phyloP scores from a whole-genome alignment of 345 rosid species.

The Noccaea bulbosa region DNA sequence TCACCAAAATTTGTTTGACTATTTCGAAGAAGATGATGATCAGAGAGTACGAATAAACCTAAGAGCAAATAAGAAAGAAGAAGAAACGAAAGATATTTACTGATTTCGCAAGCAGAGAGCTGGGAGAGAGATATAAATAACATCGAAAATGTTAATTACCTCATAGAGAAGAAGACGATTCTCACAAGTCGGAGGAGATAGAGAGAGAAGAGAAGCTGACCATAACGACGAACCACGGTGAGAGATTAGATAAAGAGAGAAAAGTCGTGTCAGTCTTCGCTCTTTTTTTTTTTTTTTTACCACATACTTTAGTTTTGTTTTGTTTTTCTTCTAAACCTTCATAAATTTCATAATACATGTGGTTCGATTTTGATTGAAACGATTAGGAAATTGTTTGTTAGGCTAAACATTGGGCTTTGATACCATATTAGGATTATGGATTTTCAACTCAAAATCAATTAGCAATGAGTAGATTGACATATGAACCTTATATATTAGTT shows the following conservation, averaged over 20 bases:
- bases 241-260: neutral
- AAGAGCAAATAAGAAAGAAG: neutral
- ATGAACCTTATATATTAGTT: too few relatives aligned
- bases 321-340: too few relatives aligned
- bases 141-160: constrained; percentile 2
- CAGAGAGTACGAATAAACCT: neutral
- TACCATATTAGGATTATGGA: too few relatives aligned
- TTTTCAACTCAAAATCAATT: too few relatives aligned
- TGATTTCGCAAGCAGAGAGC: neutral
- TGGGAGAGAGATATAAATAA: neutral
- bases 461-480: too few relatives aligned
- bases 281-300: neutral
- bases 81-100: neutral
- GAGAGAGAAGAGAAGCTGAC: constrained; percentile 2
- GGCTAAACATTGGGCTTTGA: too few relatives aligned
- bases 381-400: too few relatives aligned
- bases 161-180: neutral
- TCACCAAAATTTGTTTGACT: neutral
- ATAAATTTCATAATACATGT: too few relatives aligned
- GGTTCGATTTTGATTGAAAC: too few relatives aligned
- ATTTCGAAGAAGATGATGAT: neutral
- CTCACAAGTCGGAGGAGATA: neutral
- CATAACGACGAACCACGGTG: neutral
- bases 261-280: constrained; percentile 17
- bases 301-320: too few relatives aligned